Conservation (phyloP, 805 yeast genomes). For the Suhomyces pyralidae region DNA sequence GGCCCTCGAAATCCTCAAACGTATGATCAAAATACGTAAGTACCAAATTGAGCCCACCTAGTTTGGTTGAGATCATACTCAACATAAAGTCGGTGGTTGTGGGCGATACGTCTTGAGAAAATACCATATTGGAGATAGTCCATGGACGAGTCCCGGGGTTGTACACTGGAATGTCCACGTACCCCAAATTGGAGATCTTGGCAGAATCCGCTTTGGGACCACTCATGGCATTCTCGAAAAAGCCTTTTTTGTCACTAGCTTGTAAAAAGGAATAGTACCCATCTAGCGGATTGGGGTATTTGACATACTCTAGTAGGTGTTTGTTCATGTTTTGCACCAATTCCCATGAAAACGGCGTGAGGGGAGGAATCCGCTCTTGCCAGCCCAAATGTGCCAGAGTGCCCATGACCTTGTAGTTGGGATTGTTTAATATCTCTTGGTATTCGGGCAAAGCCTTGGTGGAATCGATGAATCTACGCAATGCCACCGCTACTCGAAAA, state of each 20-base stretch:
- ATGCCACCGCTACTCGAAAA: slow-evolving; percentile 30
- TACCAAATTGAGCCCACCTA: slow-evolving; percentile 35
- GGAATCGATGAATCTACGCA: slow-evolving; percentile 24
- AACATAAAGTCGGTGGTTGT: slow-evolving; percentile 34
- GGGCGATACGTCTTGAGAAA: slow-evolving; percentile 37
- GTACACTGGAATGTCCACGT: slow-evolving; percentile 19
- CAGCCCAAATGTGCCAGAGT: slow-evolving; percentile 34
- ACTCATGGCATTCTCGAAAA: slow-evolving; percentile 23
- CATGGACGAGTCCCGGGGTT: slow-evolving; percentile 10
- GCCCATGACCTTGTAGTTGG: slow-evolving; percentile 28
- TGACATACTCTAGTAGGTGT: slow-evolving; percentile 17
- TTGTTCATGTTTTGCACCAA: not conserved
- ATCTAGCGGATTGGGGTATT: slow-evolving; percentile 25
- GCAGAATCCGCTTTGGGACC: slow-evolving; percentile 28
- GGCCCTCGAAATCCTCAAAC: slow-evolving; percentile 21
- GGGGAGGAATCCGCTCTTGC: slow-evolving; percentile 29
- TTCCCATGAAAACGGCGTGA: slow-evolving; percentile 33
- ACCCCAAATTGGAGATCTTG: slow-evolving; percentile 39
- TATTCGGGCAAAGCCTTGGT: slow-evolving; percentile 14
- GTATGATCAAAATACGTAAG: slow-evolving; percentile 27
- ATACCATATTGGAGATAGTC: slow-evolving; percentile 30
- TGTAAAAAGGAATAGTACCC: slow-evolving; percentile 16
- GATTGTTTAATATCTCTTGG: slow-evolving; percentile 13
- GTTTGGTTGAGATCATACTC: slow-evolving; percentile 25
- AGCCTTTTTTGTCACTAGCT: slow-evolving; percentile 14